Base-by-base conservation (phyloP, 2,329 filamentous ascomycete species). In the Fusarium euwallaceae region DNA sequence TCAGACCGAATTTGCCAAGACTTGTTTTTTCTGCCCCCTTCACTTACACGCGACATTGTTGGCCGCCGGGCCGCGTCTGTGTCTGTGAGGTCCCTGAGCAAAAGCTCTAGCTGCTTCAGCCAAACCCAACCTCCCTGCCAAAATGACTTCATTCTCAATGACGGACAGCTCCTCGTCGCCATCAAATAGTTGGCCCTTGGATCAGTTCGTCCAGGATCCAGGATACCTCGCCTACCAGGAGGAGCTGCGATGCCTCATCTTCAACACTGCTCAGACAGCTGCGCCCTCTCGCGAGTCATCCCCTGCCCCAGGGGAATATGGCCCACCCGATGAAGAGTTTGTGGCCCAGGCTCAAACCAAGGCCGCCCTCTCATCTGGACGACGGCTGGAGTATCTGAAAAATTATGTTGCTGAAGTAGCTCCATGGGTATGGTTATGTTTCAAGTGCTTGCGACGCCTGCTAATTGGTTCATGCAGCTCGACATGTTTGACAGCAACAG, bases 401-500 rank as follows among this genome's bases (percentile, higher is more conserved):
- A 86, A 88, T 62, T 90, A 88, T 70, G 84, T 89, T n/a, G 84
- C 85, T 9, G 82, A 89, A 66, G 84, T 90, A 48, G 88, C 87
- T 4, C 86, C 86, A 24, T 89, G 88, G 87, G 85, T 87, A 70
- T 20, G 66, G 1, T 32, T 9, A 22, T 14, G 14, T 32, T 22
- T 12, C 10, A 7, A 48, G 4, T 36, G 5, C 4, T 27, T 29
- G 20, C 27, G 32, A 39, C 43, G 24, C 17, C 12, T 45, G 48
- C 61, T 73, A 27, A 73, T 37, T 55, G 4, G 37, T 22, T 12
- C 20, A 12, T 43, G 14, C 55, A 87, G 87, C 84, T 91, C 16
- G 89, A 91, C 76, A 90, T 89, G 83, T 90, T 90, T 69, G 89
- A 91, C 74, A 85, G 83, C 32, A 82, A 86, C 29, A 84, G 87